Base-by-base conservation (phyloP, 352 stramenopile species). In the Blastocystis sp. region DNA sequence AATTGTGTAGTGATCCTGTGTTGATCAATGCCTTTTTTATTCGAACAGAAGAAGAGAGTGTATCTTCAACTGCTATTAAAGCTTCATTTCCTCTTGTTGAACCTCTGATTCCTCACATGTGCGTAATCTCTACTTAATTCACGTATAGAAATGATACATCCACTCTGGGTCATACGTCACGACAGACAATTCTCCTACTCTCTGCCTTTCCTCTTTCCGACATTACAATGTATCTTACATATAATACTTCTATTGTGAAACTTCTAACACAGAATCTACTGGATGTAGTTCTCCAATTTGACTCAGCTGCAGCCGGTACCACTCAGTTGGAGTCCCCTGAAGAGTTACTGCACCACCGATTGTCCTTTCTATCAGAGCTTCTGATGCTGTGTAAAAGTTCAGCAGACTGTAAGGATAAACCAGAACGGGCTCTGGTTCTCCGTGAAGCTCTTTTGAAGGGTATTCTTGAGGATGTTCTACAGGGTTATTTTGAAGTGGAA, bases 21-120 rank as follows among this genome's bases (percentile, higher is more conserved):
- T 35, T 89, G n/a, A 89, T 89, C 66, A 89, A 89, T 48, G 60
- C 66, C 78, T 89, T 89, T 69, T 89, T 89, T n/a, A 48, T 62
- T 30, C 58, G 69, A 58, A 56, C 17, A 27, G 51, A 89, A 37
- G 76, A 69, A 7, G 59, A 57, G 3, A 80, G 11, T 33, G 15
- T 17, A 5, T n/a, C 13, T 7, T 48, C 60, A 48, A 70, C 60
- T 19, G 17, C 19, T 24, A 27, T 24, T 9, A 35, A n/a, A 33
- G 48, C 53, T 11, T 89, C 78, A 33, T 89, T 89, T 42, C 37
- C 56, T 22, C 78, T 89, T 17, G 78, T 89, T 15, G 78, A 78
- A 30, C 78, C 78, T 11, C 78, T 89, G 9, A 60, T 89, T 44
- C 66, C 78, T 24, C 78, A 89, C 44, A 58, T 89, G 78, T 89